phyloP scores from a whole-genome alignment of 257 asterid genomes.

The Ehretia macrophylla region DNA sequence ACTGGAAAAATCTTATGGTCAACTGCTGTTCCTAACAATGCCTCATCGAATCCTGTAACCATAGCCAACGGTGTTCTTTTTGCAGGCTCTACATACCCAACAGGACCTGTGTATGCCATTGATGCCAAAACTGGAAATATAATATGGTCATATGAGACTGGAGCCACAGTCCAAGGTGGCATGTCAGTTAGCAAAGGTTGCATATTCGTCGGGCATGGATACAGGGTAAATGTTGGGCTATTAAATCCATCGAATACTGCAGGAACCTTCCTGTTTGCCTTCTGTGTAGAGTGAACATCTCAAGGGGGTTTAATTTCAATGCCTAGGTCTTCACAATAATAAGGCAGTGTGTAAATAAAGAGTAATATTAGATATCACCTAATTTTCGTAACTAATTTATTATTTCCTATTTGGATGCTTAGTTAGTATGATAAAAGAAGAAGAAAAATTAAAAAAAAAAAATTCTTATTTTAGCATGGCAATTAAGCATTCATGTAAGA shows the following conservation, averaged over 20 bases:
- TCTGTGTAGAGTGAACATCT: conserved; percentile 16
- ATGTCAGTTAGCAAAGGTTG: conserved; percentile 37
- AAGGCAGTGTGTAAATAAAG: no score
- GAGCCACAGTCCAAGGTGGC: conserved; percentile 39
- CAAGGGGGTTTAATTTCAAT: no score
- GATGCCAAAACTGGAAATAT: conserved; percentile 27
- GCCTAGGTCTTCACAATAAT: no score
- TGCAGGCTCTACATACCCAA: conserved; percentile 27
- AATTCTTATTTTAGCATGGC: no score
- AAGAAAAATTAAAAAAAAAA: no score
- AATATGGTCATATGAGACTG: conserved; percentile 37
- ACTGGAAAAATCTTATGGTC: conserved; percentile 40
- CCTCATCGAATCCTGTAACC: conserved; percentile 29
- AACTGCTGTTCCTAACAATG: conserved; percentile 34
- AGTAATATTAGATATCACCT: no score
- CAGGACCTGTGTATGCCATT: conserved; percentile 41
- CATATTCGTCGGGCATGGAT: conserved; percentile 35
- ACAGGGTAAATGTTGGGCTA: neutral
- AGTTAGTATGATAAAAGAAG: no score
- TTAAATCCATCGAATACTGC: conserved; percentile 13
- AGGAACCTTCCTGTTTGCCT: conserved; percentile 36
- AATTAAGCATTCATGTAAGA: no score
- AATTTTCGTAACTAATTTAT: no score
- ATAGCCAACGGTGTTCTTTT: conserved; percentile 38
- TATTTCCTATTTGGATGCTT: no score